Evolutionary conservation across 1,139 yeast species (phyloP).

Genomic region (Pichia sp.): DNA sequence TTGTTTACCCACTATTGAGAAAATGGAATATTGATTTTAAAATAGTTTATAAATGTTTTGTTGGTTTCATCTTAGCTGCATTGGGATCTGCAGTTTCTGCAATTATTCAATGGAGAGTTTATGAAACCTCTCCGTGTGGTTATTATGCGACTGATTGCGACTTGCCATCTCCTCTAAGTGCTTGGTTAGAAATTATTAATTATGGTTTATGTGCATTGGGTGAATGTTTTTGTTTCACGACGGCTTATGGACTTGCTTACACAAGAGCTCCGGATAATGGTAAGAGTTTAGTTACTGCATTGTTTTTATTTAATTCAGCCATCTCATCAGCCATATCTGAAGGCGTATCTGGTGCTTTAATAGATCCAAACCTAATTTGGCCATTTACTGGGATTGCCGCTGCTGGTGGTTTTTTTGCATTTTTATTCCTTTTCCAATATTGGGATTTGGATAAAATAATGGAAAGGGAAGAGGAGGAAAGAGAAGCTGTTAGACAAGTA

Average conservation of each 20-base stretch:
- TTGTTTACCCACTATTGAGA: conserved; percentile 51
- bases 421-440: conserved; percentile 40
- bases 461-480: conserved; percentile 33
- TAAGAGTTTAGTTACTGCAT: conserved; percentile 66
- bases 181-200: conserved; percentile 49
- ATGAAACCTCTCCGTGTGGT: conserved; percentile 74
- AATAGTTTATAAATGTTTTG: conserved; percentile 37
- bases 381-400: conserved; percentile 47
- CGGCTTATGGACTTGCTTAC: conserved; percentile 65
- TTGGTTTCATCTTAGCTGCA: conserved; percentile 70
- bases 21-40: conserved; percentile 41
- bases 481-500: conserved; percentile 9
- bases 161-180: conserved; percentile 43
- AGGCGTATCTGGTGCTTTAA: conserved; percentile 48
- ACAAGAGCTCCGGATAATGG: conserved; percentile 61
- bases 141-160: conserved; percentile 43
- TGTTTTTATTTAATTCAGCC: conserved; percentile 55
- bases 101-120: conserved; percentile 70
- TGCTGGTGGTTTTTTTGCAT: conserved; percentile 40
- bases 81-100: conserved; percentile 75
- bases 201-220: conserved; percentile 54
- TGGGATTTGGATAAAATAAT: conserved; percentile 48
- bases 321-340: conserved; percentile 52
- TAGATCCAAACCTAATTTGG: conserved; percentile 50
- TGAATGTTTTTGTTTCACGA: conserved; percentile 62